These are phyloP conservation scores for Flammula alnicola DNA, from an alignment of 1,284 basidiomycete species.

Conservation along the genomic window DNA sequence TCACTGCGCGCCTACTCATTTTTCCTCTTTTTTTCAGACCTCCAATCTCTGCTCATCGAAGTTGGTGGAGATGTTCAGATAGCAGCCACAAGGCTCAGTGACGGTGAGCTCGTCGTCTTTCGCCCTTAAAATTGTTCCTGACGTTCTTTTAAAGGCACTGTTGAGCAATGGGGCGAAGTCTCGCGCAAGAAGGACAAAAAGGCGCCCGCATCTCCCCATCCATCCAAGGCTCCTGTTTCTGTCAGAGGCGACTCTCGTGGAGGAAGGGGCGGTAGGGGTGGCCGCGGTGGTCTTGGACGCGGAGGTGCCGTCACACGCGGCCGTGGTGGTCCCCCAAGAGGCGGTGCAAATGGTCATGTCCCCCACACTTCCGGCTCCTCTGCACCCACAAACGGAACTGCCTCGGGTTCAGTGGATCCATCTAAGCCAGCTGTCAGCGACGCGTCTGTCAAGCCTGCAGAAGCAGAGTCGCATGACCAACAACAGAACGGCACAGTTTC, in stretches of 20 bases:
- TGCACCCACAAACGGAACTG: constrained; percentile 24
- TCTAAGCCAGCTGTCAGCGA: constrained; percentile 28
- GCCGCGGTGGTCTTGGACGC: constrained; percentile 63
- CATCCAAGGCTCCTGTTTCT: constrained; percentile 54
- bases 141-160: constrained; percentile 58
- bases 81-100: constrained; percentile 78
- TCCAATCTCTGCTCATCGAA: constrained; percentile 76
- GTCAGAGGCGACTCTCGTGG: constrained; percentile 66
- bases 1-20: constrained; percentile 21
- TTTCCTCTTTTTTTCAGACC: constrained; percentile 55
- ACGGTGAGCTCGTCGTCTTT: constrained; percentile 57
- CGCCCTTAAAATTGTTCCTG: constrained; percentile 10
- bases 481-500: no score
- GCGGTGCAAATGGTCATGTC: constrained; percentile 53
- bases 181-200: constrained; percentile 90
- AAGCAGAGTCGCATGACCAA: constrained; percentile 32
- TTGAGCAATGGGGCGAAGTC: constrained; percentile 86
- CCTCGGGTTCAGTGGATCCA: constrained; percentile 15
- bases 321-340: constrained; percentile 60
- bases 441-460: constrained; percentile 24
- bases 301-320: constrained; percentile 57
- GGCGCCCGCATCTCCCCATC: constrained; percentile 37
- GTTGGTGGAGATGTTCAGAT: constrained; percentile 75
- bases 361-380: constrained; percentile 31
- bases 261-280: constrained; percentile 67